Percentiles rank a stretch among this genome's conserved stretches.
Evolutionary conservation across 208 protist species (phyloP).

Genomic region (Crithidia thermophila): DNA sequence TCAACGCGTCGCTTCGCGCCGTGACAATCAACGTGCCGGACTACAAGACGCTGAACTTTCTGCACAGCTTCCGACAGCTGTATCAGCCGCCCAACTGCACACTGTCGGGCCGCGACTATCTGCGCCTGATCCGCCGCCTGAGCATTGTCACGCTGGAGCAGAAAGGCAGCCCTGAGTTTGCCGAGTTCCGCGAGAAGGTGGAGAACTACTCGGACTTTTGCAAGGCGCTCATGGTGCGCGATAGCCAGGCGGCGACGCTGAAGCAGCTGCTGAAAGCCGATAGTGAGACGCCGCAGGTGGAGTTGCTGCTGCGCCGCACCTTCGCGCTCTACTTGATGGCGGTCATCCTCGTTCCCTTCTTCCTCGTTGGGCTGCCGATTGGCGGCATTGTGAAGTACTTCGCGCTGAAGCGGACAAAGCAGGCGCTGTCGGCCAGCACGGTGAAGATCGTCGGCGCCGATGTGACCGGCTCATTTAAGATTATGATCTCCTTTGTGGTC

Average conservation of each 20-base stretch:
- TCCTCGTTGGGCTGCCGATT: conserved; percentile 79
- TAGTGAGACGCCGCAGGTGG: conserved; percentile 55
- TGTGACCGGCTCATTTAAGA: conserved; percentile 91
- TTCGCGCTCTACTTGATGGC: conserved; percentile 82
- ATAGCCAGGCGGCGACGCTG: conserved; percentile 87
- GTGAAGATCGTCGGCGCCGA: conserved; percentile 93
- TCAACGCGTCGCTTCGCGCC: conserved; percentile 78
- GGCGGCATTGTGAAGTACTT: conserved; percentile 64
- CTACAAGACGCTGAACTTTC: conserved; percentile 87
- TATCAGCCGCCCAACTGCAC: conserved; percentile 87
- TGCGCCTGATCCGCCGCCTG: conserved; percentile 86
- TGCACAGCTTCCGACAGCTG: conserved; percentile 90
- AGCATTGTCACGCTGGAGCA: conserved; percentile 72
- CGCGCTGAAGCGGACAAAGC: conserved; percentile 50
- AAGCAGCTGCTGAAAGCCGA: conserved; percentile 62
- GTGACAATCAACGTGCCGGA: conserved; percentile 93
- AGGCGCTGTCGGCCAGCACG: conserved; percentile 76
- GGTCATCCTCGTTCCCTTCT: conserved; percentile 84
- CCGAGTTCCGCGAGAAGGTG: conserved; percentile 73
- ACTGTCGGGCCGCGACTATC: conserved; percentile 77
- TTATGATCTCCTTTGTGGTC: conserved; percentile 68
- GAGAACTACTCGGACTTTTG: conserved; percentile 87
- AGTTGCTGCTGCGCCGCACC: conserved; percentile 65
- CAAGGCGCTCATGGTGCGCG: conserved; percentile 77
- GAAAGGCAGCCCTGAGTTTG: conserved; percentile 62